Conservation (phyloP, 176 grass and related monocot genomes). For the Eremochloa ophiuroides region DNA sequence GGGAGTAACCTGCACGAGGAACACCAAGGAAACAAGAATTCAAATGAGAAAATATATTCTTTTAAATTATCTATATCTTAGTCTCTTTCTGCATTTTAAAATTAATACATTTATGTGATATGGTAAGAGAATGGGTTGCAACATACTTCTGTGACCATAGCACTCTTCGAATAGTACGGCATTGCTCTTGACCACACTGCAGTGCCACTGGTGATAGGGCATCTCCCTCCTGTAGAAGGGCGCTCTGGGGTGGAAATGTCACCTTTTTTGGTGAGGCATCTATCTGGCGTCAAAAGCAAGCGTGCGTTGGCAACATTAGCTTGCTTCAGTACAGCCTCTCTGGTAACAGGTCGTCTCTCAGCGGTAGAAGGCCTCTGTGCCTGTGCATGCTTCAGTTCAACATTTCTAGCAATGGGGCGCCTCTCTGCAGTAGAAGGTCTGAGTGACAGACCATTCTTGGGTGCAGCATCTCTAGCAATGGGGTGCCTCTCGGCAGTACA, state of each 20-base stretch:
- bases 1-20: slow-evolving; percentile 54
- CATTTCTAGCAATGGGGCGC: not conserved
- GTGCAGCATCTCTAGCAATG: not conserved
- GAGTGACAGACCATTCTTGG: not conserved
- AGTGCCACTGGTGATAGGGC: slow-evolving; percentile 14
- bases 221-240: slow-evolving; percentile 35
- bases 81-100: not conserved
- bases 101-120: slow-evolving; percentile 10
- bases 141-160: slow-evolving; percentile 29
- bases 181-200: slow-evolving; percentile 23
- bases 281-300: slow-evolving; percentile 26
- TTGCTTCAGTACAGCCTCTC: slow-evolving; percentile 29
- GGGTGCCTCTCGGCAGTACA: slow-evolving; percentile 13
- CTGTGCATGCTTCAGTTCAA: slow-evolving; percentile 12
- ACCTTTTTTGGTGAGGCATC: slow-evolving; percentile 20
- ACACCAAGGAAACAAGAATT: slow-evolving; percentile 18
- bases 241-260: slow-evolving; percentile 16
- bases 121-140: not conserved
- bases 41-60: not conserved
- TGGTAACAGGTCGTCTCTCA: slow-evolving; percentile 34
- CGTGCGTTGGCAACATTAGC: not conserved
- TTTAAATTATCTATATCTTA: slow-evolving; percentile 16
- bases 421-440: slow-evolving; percentile 16
- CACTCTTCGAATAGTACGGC: slow-evolving; percentile 13
- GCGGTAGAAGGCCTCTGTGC: slow-evolving; percentile 31